phyloP scores from a whole-genome alignment of 345 rosid genomes.

The Syzygium oleosum region DNA sequence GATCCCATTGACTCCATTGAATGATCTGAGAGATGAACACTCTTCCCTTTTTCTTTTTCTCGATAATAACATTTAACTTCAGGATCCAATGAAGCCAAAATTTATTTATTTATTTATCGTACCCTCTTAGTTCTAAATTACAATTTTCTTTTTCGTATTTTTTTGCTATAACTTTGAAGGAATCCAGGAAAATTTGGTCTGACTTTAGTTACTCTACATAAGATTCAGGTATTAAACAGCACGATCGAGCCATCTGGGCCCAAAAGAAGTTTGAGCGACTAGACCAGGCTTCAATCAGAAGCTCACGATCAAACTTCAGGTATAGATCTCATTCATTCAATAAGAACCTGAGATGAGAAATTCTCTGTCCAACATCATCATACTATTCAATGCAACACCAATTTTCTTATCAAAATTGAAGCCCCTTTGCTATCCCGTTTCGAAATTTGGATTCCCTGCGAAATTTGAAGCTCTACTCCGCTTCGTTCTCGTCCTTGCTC shows the following conservation, averaged over 20 bases:
- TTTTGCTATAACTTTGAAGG: not conserved
- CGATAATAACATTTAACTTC: not conserved
- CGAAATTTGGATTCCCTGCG: not conserved
- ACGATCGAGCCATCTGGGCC: not conserved
- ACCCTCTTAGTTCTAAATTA: not conserved
- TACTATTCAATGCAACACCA: not conserved
- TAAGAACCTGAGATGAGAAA: not conserved
- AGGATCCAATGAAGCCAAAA: not conserved
- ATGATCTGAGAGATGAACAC: not conserved
- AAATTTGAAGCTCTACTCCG: not conserved
- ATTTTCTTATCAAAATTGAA: not conserved
- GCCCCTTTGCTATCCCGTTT: not conserved
- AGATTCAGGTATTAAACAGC: not conserved
- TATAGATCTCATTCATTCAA: not conserved
- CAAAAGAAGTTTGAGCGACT: not conserved
- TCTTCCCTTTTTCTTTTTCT: not conserved
- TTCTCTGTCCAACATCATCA: not conserved
- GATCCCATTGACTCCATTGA: not conserved
- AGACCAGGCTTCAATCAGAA: not conserved
- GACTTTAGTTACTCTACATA: not conserved
- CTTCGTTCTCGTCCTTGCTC: not conserved
- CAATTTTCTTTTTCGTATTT: not conserved
- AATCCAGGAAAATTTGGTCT: not conserved
- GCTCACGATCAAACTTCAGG: not conserved
- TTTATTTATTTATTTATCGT: not conserved